A percentile compares a stretch with the other conserved stretches of the same genome.
Evolutionary conservation across 495 filamentous ascomycete species (phyloP).

Genomic region (Hypoxylon fuscum): DNA sequence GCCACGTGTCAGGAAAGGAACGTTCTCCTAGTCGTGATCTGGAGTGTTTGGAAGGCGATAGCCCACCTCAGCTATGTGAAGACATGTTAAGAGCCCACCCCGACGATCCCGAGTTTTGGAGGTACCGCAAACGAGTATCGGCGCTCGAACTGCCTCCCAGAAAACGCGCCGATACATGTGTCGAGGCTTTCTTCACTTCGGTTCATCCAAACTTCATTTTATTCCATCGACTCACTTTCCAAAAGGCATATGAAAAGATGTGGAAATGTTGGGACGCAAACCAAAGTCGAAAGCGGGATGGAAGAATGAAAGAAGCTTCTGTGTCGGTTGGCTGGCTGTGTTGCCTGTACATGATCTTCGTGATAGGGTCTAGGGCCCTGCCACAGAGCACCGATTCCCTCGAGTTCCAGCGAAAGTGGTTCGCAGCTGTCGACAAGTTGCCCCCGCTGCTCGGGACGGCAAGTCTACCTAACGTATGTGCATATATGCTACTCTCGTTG

Average conservation of each 20-base stretch:
- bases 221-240: constrained; percentile 56
- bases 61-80: constrained; percentile 33
- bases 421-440: constrained; percentile 41
- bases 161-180: constrained; percentile 47
- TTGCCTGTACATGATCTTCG: constrained; percentile 56
- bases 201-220: constrained; percentile 57
- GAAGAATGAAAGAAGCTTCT: constrained; percentile 15
- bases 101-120: constrained; percentile 37
- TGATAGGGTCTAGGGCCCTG: constrained; percentile 50
- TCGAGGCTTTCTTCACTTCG: constrained; percentile 52
- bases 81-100: constrained; percentile 31
- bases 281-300: constrained; percentile 2
- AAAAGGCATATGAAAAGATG: constrained; percentile 52
- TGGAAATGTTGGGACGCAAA: constrained; percentile 39
- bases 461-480: constrained; percentile 55
- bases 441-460: constrained; percentile 49
- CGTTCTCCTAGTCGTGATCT: constrained; percentile 1
- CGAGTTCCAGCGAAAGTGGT: constrained; percentile 50
- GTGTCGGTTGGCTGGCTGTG: constrained; percentile 54
- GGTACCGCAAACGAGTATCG: constrained; percentile 34
- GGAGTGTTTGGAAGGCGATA: constrained; percentile 34
- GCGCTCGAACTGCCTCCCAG: constrained; percentile 39
- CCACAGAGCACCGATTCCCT: constrained; percentile 41
- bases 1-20: neutral
- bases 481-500: constrained; percentile 55